Evolutionary conservation across 257 asterid genomes (phyloP), one percentile per base, ranked within the genome.

Genomic region (Salvia splendens): DNA sequence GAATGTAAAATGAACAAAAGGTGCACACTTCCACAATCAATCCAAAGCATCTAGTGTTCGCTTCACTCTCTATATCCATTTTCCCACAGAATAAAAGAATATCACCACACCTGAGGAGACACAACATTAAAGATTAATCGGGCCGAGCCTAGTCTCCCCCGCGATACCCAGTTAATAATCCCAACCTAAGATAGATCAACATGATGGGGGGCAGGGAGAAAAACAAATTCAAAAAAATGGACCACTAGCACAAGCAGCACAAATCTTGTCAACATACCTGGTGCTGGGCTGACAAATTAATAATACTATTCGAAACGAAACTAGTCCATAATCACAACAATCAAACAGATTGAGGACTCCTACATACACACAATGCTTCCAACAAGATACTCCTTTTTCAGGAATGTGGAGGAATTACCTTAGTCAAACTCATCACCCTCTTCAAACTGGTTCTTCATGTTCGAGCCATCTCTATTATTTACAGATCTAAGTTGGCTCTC

Each of bases 381-480:
- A 30, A 65, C 56, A 7, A 35, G 53, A 59, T 12, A 20, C 38
- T 8, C 30, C 49, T 36, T 15, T 32, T 10, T 4, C 16, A 72
- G 46, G 46, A 64, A 11, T 10, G 12, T 16, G 35, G 16, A 41
- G 40, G 30, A 69, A 64, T 73, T 82, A 83, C 92, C 95, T 84
- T 76, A 86, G 77, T 79, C 86, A 72, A 76, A 71, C 75, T 57
- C 68, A 24, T 75, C 80, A 16, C 54, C 84, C 60, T 67, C 77
- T 55, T 78, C 73, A 42, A 61, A 69, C 58, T 32, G 80, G 53
- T 77, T 79, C 82, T 78, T 85, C 85, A 63, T 75, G 72, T 77
- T 65, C 63, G 67, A 51, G 71, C 80, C 85, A 71, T 64, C 81
- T 75, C 75, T 84, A 77, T 79, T 89, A 85, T 91, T 79, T 77